Evolutionary conservation across 257 asterid genomes (phyloP).

Genomic region (Fraxinus excelsior): DNA sequence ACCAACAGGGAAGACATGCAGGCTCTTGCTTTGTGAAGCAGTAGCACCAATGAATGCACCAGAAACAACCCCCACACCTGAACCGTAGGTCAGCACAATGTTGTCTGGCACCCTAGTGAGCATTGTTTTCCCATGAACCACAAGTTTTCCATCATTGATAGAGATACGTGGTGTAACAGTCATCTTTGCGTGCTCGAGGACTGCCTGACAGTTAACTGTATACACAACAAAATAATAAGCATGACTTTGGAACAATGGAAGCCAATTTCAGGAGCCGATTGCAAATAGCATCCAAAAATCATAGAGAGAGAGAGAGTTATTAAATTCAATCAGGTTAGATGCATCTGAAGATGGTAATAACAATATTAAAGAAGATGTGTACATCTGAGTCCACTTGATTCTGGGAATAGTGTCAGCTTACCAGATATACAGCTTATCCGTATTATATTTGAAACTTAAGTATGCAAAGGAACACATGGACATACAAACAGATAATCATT

Average conservation of each 20-base stretch:
- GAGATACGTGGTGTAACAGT: slow-evolving; percentile 83
- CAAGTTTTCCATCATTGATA: slow-evolving; percentile 82
- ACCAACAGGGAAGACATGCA: slow-evolving; percentile 86
- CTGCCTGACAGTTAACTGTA: slow-evolving; percentile 45
- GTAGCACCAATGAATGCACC: slow-evolving; percentile 95
- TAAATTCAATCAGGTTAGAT: not conserved
- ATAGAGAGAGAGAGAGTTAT: not conserved
- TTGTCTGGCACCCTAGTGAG: slow-evolving; percentile 82
- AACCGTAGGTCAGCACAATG: slow-evolving; percentile 73
- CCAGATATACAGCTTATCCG: not conserved
- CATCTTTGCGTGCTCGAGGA: slow-evolving; percentile 50
- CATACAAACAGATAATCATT: not conserved
- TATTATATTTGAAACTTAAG: not conserved
- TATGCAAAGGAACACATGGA: not conserved
- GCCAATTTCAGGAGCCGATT: slow-evolving; percentile 1
- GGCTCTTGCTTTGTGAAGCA: slow-evolving; percentile 70
- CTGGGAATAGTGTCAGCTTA: not conserved
- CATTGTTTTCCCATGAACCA: slow-evolving; percentile 88
- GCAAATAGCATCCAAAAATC: not conserved
- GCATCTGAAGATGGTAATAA: not conserved
- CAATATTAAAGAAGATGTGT: not conserved
- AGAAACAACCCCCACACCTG: slow-evolving; percentile 67
- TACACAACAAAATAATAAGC: slow-evolving; percentile 22
- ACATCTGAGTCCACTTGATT: not conserved
- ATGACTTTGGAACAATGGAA: slow-evolving; percentile 1